Base-by-base conservation (phyloP, 805 yeast species). In the Wickerhamiella kazuoi region DNA sequence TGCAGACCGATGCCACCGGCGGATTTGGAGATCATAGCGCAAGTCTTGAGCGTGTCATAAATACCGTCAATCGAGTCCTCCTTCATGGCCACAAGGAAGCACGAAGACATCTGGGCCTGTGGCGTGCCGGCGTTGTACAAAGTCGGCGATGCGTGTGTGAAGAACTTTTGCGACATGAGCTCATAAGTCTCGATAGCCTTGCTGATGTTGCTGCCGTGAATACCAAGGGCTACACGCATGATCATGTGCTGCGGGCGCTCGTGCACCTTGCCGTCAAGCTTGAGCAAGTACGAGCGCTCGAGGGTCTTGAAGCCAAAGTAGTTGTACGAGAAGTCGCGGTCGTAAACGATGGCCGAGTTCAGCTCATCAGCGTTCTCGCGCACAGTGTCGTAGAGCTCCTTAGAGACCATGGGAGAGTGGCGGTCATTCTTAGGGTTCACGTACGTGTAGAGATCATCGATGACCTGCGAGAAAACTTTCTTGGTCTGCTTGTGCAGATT, bases 1-100 rank as follows among this genome's bases (percentile, higher is more conserved):
- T 84, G 93, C 39, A 87, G 60, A 26, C 98, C 98, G 46, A 87
- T 75, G 42, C 98, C 98, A 45, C 98, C 98, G 9, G 97, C 87
- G 26, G 90, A 72, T 62, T 87, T 87, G 38, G 94, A 83, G 37
- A 87, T 86, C 52, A 83, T 63, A 11, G 98, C 96, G 50, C 90
- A 70, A 45, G 78, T 76, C 60, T 86, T 79, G 40, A 87, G 68
- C 13, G 97, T 83, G 44, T 80, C 81, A 55, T 81, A 87, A 38
- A 87, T 87, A 29, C 96, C 97, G 46, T 87, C 95, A 44, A 87
- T 83, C 3, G 96, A 86, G 60, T 87, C 98, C 35, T 80, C 94
- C 53, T 78, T 75, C 86, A 82, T 83, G 24, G 87, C 87, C 34
- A 87, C 68, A 37, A 87, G 64, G 67, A 86, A 87, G 62, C 97